These are phyloP conservation scores for Kwoniella shivajii DNA, from an alignment of 1,284 basidiomycete species.

Conservation along the genomic window DNA sequence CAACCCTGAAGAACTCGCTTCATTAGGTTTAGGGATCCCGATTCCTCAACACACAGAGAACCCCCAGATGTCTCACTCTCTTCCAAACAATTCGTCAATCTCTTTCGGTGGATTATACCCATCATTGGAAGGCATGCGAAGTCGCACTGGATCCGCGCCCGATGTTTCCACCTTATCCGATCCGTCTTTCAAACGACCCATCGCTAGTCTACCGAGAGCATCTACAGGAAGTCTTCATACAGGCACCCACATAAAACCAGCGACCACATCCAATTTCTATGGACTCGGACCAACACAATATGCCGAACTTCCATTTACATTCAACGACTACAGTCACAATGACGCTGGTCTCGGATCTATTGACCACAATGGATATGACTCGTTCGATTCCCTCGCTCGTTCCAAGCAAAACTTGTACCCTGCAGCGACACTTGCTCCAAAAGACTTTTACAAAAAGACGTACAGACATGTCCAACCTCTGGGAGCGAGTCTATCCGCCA, in stretches of 20 bases:
- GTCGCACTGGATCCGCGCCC: constrained; percentile 29
- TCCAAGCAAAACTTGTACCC: constrained; percentile 28
- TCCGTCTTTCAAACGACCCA: constrained; percentile 25
- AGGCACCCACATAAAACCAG: constrained; percentile 3
- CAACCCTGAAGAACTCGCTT: constrained; percentile 53
- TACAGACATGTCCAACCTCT: constrained; percentile 50
- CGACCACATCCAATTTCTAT: constrained; percentile 22
- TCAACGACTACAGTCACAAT: constrained; percentile 4
- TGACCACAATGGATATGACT: constrained; percentile 8
- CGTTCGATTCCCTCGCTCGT: constrained; percentile 46
- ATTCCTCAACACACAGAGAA: constrained; percentile 8
- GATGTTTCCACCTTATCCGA: constrained; percentile 20
- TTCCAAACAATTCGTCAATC: constrained; percentile 21
- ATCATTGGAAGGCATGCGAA: constrained; percentile 36
- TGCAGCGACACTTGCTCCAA: constrained; percentile 37
- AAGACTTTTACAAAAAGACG: constrained; percentile 51
- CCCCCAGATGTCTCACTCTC: constrained; percentile 8
- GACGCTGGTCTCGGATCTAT: background rate
- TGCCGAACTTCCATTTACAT: constrained; percentile 19
- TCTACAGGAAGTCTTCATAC: constrained; percentile 10
- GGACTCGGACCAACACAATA: constrained; percentile 23
- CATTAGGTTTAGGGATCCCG: constrained; percentile 53
- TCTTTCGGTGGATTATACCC: constrained; percentile 48
- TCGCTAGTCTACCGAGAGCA: constrained; percentile 30
- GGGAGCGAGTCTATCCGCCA: constrained; percentile 39